These are phyloP conservation scores for Pythium volutum DNA, from an alignment of 352 stramenopile genomes.

Conservation along the genomic window DNA sequence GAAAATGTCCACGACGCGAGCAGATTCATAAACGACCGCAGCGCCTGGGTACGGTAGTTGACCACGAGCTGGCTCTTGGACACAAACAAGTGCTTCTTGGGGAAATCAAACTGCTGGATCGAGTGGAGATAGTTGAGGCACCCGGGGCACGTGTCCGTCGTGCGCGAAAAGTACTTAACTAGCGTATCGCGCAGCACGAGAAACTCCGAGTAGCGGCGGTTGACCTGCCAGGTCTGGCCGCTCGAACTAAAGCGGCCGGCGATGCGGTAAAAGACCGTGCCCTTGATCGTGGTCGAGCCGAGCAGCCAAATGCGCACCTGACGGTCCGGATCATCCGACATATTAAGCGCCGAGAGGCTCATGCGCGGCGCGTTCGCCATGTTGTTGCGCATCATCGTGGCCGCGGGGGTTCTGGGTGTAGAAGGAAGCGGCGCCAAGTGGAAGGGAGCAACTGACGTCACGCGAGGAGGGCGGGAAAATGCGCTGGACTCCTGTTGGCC, in stretches of 20 bases:
- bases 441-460: no score
- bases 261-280: slow-evolving; percentile 65
- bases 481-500: background rate
- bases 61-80: slow-evolving; percentile 70
- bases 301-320: slow-evolving; percentile 71
- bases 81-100: slow-evolving; percentile 85
- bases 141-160: slow-evolving; percentile 70
- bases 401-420: background rate
- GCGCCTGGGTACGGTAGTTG: slow-evolving; percentile 82
- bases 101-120: slow-evolving; percentile 79
- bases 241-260: slow-evolving; percentile 61
- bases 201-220: slow-evolving; percentile 85
- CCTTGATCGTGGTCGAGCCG: slow-evolving; percentile 45
- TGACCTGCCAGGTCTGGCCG: slow-evolving; percentile 76
- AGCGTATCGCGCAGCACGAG: slow-evolving; percentile 68
- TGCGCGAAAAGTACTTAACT: slow-evolving; percentile 71
- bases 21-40: slow-evolving; percentile 83
- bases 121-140: slow-evolving; percentile 79
- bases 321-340: slow-evolving; percentile 35
- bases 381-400: slow-evolving; percentile 24
- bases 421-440: no score
- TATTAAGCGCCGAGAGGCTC: slow-evolving; percentile 59
- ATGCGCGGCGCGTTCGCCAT: slow-evolving; percentile 28
- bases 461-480: background rate
- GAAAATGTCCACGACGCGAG: slow-evolving; percentile 81